Conservation (phyloP, 345 rosid genomes). For the Brassica incana region DNA sequence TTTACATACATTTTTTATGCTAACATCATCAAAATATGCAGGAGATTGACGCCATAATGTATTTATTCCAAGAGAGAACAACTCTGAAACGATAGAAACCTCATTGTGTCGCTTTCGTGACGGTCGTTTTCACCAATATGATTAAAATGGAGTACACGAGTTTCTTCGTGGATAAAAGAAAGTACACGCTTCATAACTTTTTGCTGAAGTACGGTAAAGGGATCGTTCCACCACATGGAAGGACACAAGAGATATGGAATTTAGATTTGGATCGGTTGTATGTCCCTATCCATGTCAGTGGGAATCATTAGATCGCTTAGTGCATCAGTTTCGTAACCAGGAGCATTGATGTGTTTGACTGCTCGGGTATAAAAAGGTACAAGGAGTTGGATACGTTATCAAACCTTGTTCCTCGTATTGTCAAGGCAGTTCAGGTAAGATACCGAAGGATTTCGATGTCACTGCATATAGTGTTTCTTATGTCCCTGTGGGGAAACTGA, state of each 20-base stretch:
- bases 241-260: neutral
- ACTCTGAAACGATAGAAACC: no score
- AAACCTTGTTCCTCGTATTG: neutral
- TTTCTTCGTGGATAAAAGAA: neutral
- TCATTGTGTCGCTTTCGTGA: neutral
- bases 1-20: neutral
- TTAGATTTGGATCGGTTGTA: neutral
- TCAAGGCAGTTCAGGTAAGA: neutral
- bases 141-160: neutral
- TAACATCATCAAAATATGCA: no score
- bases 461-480: neutral
- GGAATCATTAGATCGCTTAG: neutral
- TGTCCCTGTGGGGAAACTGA: neutral
- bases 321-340: neutral
- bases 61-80: no score
- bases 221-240: neutral
- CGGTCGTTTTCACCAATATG: neutral
- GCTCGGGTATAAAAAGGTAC: neutral
- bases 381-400: neutral
- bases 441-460: neutral
- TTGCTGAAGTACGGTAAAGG: neutral
- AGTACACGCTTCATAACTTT: neutral
- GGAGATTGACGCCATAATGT: no score
- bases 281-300: neutral
- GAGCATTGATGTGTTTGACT: neutral